Evolutionary conservation across 73 alveolate species (phyloP).

Genomic region (Paramecium caudatum): DNA sequence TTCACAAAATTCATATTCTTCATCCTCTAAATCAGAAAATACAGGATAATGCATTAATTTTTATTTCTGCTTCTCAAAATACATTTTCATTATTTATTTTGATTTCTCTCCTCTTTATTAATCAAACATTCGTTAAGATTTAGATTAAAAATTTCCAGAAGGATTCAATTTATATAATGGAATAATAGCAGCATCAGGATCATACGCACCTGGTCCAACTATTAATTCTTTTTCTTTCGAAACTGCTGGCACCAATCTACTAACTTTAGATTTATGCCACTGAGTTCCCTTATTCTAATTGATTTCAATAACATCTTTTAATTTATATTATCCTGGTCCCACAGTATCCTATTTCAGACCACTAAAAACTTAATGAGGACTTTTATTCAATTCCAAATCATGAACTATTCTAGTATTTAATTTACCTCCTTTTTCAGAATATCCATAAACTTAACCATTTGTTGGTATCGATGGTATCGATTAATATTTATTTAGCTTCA

Average conservation of each 20-base stretch:
- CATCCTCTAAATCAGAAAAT: constrained; percentile 46
- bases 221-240: background rate
- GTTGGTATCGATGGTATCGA: constrained; percentile 63
- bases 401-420: background rate
- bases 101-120: background rate
- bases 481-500: constrained; percentile 34
- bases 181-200: background rate
- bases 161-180: constrained; percentile 68
- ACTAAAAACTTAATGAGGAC: background rate
- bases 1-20: constrained; percentile 31
- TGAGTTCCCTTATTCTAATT: constrained; percentile 40
- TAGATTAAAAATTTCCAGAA: constrained; percentile 65
- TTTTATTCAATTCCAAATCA: constrained; percentile 33
- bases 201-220: constrained; percentile 75
- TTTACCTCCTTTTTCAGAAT: constrained; percentile 62
- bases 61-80: background rate
- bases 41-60: constrained; percentile 58
- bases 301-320: constrained; percentile 41
- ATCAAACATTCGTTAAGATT: constrained; percentile 66
- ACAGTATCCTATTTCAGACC: constrained; percentile 54
- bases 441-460: constrained; percentile 37
- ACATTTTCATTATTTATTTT: constrained; percentile 26
- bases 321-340: constrained; percentile 60
- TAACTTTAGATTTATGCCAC: constrained; percentile 55
- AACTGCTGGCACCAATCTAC: constrained; percentile 12